Base-by-base conservation (phyloP, 345 rosid genomes). In the Gossypium turneri region DNA sequence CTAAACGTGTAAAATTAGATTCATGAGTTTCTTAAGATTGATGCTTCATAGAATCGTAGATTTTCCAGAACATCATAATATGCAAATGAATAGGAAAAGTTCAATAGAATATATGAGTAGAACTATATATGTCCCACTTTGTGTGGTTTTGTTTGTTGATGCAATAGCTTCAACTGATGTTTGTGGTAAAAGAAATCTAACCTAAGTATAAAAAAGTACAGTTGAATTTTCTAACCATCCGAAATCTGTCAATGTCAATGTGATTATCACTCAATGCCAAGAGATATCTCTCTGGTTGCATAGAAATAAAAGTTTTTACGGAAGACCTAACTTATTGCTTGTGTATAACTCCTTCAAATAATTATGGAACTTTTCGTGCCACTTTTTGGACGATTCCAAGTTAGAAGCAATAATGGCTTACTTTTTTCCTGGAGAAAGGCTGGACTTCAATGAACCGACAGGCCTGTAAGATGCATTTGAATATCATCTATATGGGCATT, bases 121-220 rank as follows among this genome's bases (percentile, higher is more conserved):
- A 50, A 27, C 19, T 47, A 45, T 12, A 58, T 48, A 44, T 60
- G 25, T 59, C 38, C 24, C 52, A 27, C 60, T 13, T 72, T 44
- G 59, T 44, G 59, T 24, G 41, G 61, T 20, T 65, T 20, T 65
- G 44, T n/a, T 57, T 77, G 76, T 45, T 47, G 67, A 41, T 48
- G 72, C 38, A 48, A 9, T 48, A 48, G 20, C 20, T 53, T 17
- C 12, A 34, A 34, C 22, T 15, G 22, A 16, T 7, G 10, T 16
- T 17, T 61, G 4, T 61, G 65, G 16, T 61, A 2, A 27, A 60
- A 27, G 43, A 13, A 25, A 13, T 15, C 65, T 27, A 13, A 11
- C 10, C 12, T 45, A 9, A 17, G 67, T 17, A 34, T 34, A 27
- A 16, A 62, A 10, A 29, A 15, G 4, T 20, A 7, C 13, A 9